Conservation (phyloP, 495 filamentous ascomycete species). For the Penicillium tannophilum region DNA sequence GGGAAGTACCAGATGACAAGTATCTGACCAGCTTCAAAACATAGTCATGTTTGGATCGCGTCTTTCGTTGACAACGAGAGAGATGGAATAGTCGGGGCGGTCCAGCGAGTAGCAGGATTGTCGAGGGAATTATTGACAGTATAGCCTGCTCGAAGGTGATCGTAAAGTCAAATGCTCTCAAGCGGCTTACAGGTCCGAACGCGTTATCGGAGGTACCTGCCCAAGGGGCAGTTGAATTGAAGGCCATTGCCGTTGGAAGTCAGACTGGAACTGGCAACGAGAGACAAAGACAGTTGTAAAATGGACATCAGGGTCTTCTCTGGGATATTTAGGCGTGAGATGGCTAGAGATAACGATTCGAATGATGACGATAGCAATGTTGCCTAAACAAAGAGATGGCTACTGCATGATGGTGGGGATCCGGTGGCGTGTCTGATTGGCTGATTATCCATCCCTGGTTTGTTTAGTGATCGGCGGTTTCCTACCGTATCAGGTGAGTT, state of each 20-base stretch:
- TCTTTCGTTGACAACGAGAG: conserved; percentile 2
- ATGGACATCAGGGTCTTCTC: neutral
- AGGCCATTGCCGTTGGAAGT: neutral
- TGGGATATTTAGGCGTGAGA: conserved; percentile 1
- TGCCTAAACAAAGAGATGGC: neutral
- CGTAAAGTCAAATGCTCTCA: neutral
- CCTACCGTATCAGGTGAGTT: too few relatives aligned
- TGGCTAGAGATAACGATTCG: neutral
- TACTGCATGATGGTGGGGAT: too few relatives aligned
- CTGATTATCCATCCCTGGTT: too few relatives aligned
- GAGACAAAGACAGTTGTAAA: neutral
- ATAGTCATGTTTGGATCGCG: conserved; percentile 1
- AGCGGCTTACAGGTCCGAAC: neutral
- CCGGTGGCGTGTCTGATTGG: too few relatives aligned
- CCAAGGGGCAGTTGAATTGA: neutral
- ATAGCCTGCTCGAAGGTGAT: conserved; percentile 4
- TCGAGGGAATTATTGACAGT: conserved; percentile 1
- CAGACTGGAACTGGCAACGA: neutral
- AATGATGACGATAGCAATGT: neutral
- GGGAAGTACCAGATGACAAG: neutral
- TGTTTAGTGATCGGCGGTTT: too few relatives aligned
- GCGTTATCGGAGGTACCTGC: neutral
- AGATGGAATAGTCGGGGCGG: neutral
- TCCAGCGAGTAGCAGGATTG: conserved; percentile 1
- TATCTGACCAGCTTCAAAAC: conserved; percentile 1